Evolutionary conservation across 1,284 basidiomycete genomes (phyloP).

Genomic region (Rhizopogon hawkerae): DNA sequence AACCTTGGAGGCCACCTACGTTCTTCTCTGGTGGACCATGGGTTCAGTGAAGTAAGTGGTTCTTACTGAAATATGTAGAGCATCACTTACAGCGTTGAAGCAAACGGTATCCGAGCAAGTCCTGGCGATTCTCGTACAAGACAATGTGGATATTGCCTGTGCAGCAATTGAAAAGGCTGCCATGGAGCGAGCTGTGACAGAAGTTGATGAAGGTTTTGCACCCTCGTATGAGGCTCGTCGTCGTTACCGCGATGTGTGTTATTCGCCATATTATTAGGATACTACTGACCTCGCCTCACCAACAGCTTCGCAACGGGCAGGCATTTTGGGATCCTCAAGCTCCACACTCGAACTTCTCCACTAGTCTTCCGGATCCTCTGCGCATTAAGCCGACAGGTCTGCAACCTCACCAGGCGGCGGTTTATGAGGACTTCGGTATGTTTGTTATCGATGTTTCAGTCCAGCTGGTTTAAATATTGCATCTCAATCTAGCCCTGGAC

Average conservation of each 20-base stretch:
- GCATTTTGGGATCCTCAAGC: slow-evolving; percentile 83
- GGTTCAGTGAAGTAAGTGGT: slow-evolving; percentile 69
- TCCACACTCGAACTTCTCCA: slow-evolving; percentile 67
- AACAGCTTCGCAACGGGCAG: slow-evolving; percentile 56
- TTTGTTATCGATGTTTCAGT: slow-evolving; percentile 2
- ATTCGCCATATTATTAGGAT: background rate
- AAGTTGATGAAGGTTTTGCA: slow-evolving; percentile 88
- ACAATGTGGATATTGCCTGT: slow-evolving; percentile 94
- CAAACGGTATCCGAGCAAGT: slow-evolving; percentile 63
- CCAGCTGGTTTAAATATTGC: background rate
- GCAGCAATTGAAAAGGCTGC: slow-evolving; percentile 95
- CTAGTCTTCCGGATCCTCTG: slow-evolving; percentile 82
- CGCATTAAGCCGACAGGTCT: slow-evolving; percentile 82
- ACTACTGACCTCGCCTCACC: background rate
- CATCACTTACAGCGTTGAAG: slow-evolving; percentile 17
- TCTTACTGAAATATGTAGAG: background rate
- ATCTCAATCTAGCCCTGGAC: slow-evolving; percentile 35
- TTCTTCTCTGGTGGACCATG: slow-evolving; percentile 72
- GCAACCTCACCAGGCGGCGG: slow-evolving; percentile 73
- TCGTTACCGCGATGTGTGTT: slow-evolving; percentile 75
- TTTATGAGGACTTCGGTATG: slow-evolving; percentile 93
- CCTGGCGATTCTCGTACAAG: slow-evolving; percentile 77
- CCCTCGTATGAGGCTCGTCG: slow-evolving; percentile 78
- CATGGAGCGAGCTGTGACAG: slow-evolving; percentile 93
- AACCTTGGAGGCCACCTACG: slow-evolving; percentile 90